Percentiles rank a stretch among this genome's conserved stretches.
These are phyloP conservation scores for Trametes hirsuta DNA, from an alignment of 1,284 basidiomycete species.

Conservation along the genomic window DNA sequence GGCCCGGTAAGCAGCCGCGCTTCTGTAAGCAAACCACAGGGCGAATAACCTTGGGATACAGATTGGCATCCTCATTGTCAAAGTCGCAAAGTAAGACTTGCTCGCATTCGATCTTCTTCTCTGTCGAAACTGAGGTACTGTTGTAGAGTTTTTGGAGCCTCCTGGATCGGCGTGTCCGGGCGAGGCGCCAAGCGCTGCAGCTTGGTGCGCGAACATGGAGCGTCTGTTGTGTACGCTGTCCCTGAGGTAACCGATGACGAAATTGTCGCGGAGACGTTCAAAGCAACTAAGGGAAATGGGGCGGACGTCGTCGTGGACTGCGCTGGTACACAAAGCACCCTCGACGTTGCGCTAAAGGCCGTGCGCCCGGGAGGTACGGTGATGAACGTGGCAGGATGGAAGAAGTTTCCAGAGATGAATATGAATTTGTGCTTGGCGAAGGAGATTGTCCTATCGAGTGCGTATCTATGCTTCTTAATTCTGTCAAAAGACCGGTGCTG, in stretches of 20 bases:
- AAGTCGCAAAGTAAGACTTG: conserved; percentile 24
- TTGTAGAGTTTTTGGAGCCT: not conserved
- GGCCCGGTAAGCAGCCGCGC: conserved; percentile 30
- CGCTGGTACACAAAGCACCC: conserved; percentile 32
- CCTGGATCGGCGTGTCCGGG: not conserved
- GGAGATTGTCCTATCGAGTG: conserved; percentile 32
- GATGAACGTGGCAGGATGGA: conserved; percentile 37
- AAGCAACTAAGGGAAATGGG: too few relatives aligned
- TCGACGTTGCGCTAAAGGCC: conserved; percentile 31
- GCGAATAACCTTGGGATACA: not conserved
- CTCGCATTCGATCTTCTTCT: not conserved
- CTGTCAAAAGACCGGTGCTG: not conserved
- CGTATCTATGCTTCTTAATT: not conserved
- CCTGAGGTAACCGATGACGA: too few relatives aligned
- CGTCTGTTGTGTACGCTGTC: too few relatives aligned
- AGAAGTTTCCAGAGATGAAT: conserved; percentile 26
- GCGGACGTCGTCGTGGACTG: not conserved
- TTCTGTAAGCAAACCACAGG: not conserved
- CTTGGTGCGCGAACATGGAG: not conserved
- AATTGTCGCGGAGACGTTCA: too few relatives aligned
- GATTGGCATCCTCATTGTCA: conserved; percentile 34
- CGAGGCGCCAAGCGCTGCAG: not conserved
- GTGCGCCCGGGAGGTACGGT: conserved; percentile 34
- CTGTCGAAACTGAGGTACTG: not conserved
- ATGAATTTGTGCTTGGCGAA: conserved; percentile 31